phyloP scores from a whole-genome alignment of 192 early-diverging fungal genomes.

The Cladochytrium replicatum region DNA sequence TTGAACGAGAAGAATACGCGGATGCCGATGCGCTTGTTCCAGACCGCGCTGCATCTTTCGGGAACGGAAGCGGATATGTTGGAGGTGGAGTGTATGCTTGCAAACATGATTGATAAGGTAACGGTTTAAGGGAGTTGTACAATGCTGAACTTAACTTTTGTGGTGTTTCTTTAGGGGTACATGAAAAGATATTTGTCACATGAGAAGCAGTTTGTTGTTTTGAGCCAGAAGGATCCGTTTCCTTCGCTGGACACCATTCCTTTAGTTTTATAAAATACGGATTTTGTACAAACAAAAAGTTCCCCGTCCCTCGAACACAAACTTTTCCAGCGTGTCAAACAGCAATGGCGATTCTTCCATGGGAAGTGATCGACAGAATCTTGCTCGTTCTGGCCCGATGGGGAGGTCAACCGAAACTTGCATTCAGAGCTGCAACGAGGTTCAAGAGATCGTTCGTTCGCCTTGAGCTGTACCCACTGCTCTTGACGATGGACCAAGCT shows the following conservation, averaged over 20 bases:
- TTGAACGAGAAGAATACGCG: constrained; percentile 41
- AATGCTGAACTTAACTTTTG: neutral
- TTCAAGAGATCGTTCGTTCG: too few species aligned
- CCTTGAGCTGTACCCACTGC: too few species aligned
- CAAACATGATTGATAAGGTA: constrained; percentile 82
- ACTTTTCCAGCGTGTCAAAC: constrained; percentile 2
- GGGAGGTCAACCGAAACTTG: too few species aligned
- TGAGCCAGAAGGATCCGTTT: constrained; percentile 70
- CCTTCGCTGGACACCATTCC: constrained; percentile 34
- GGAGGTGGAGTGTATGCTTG: constrained; percentile 80
- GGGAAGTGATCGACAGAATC: too few species aligned
- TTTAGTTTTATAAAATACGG: constrained; percentile 6
- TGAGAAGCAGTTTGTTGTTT: constrained; percentile 62
- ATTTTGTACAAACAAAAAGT: too few species aligned
- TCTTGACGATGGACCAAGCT: too few species aligned
- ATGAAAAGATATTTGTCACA: constrained; percentile 83
- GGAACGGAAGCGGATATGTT: constrained; percentile 43
- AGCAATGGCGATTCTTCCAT: too few species aligned
- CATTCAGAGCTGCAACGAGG: too few species aligned
- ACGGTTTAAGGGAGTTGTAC: too few species aligned
- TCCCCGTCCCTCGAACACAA: neutral
- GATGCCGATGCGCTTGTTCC: constrained; percentile 51
- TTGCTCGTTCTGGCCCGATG: too few species aligned
- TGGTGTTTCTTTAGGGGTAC: constrained; percentile 44
- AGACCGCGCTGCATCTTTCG: constrained; percentile 53